Evolutionary conservation across 2,329 filamentous ascomycete genomes (phyloP).

Genomic region (Fusarium secorum): DNA sequence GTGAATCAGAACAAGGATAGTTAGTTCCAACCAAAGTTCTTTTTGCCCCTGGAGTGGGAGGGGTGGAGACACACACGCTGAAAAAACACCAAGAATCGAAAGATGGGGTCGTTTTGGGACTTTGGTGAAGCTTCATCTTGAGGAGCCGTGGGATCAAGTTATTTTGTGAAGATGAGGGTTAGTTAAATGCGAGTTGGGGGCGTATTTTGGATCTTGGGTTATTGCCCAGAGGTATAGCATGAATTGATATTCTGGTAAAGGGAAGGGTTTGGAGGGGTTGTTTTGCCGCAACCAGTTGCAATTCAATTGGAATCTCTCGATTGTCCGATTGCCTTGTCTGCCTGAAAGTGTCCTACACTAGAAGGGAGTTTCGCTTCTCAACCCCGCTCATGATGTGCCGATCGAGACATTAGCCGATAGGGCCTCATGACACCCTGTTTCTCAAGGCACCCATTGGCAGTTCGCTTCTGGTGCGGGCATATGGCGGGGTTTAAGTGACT

Average conservation of each 20-base stretch:
- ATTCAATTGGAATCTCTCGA: background rate
- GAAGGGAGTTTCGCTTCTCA: background rate
- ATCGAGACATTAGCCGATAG: conserved; percentile 8
- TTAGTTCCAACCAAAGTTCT: conserved; percentile 22
- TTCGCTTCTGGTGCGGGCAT: background rate
- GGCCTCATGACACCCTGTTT: conserved; percentile 24
- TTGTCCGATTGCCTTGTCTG: conserved; percentile 10
- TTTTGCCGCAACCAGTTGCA: background rate
- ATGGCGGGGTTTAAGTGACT: background rate
- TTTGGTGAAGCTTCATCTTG: conserved; percentile 29
- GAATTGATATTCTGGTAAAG: background rate
- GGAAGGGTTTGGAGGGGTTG: background rate
- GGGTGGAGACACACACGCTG: background rate
- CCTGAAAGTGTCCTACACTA: conserved; percentile 3
- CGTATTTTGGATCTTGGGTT: background rate
- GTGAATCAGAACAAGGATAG: conserved; percentile 6
- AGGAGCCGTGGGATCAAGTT: background rate
- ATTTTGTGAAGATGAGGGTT: background rate
- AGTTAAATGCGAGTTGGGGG: background rate
- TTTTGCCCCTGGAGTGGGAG: background rate
- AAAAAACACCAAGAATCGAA: conserved; percentile 30
- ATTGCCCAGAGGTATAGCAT: background rate
- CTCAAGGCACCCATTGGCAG: conserved; percentile 19
- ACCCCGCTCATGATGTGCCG: conserved; percentile 14
- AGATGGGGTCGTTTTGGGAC: conserved; percentile 25